These are phyloP conservation scores for Gymnopus androsaceus DNA, from an alignment of 1,284 basidiomycete species.

Conservation along the genomic window DNA sequence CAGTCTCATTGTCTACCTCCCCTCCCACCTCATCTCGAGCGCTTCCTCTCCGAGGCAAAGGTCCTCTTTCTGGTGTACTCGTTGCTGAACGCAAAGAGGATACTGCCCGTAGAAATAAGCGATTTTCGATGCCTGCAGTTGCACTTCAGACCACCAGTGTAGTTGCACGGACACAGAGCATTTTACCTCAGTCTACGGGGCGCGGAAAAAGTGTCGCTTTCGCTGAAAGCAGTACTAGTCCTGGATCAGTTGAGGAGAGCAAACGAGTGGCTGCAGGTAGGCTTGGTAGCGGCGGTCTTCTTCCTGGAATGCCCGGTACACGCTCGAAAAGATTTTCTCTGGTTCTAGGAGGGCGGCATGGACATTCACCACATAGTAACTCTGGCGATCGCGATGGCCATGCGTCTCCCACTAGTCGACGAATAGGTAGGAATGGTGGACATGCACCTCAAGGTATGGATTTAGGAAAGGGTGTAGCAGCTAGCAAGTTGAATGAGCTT, in stretches of 20 bases:
- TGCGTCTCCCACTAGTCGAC: conserved; percentile 17
- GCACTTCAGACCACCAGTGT: conserved; percentile 74
- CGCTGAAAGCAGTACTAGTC: conserved; percentile 10
- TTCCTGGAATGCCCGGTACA: conserved; percentile 18
- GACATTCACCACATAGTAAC: neutral
- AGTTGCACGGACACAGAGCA: conserved; percentile 50
- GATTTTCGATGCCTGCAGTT: conserved; percentile 73
- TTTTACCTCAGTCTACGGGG: neutral
- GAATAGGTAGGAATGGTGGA: conserved; percentile 1
- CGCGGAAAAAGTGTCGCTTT: conserved; percentile 16
- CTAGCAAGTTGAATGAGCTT: conserved; percentile 33
- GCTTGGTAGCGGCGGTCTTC: conserved; percentile 32
- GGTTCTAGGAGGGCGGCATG: conserved; percentile 45
- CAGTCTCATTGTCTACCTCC: neutral
- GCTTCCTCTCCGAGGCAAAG: neutral
- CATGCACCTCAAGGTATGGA: conserved; percentile 20
- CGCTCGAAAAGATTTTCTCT: conserved; percentile 56
- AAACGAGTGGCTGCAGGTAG: conserved; percentile 20
- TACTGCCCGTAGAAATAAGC: conserved; percentile 61
- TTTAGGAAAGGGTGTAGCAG: conserved; percentile 33
- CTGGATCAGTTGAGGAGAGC: neutral
- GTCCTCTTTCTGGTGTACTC: conserved; percentile 6
- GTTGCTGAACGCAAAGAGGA: conserved; percentile 46
- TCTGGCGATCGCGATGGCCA: neutral
- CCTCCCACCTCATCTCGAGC: neutral